Evolutionary conservation across 2,329 filamentous ascomycete species (phyloP).

Genomic region (Ophiostoma sp.): DNA sequence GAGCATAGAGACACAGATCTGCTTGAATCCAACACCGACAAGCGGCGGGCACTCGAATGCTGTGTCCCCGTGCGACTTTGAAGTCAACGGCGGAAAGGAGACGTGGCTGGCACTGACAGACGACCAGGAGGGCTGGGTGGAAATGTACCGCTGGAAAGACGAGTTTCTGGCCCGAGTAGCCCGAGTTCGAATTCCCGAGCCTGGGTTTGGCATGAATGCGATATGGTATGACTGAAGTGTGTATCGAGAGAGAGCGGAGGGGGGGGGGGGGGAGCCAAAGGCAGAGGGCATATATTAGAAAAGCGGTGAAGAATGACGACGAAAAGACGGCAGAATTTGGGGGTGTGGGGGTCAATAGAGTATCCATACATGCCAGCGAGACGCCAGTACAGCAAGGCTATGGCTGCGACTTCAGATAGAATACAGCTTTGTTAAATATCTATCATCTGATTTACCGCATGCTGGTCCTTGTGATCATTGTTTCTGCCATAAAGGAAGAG

Average conservation of each 20-base stretch:
- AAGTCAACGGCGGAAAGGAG: slow-evolving; percentile 52
- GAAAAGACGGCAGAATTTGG: slow-evolving; percentile 16
- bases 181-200: slow-evolving; percentile 69
- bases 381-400: not conserved
- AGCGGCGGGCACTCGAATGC: slow-evolving; percentile 86
- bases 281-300: not conserved
- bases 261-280: no score
- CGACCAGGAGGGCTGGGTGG: slow-evolving; percentile 79
- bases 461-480: no score
- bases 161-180: slow-evolving; percentile 76
- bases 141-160: slow-evolving; percentile 81
- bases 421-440: not conserved
- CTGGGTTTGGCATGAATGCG: slow-evolving; percentile 95
- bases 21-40: slow-evolving; percentile 76
- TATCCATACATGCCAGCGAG: not conserved
- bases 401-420: not conserved
- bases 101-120: slow-evolving; percentile 79
- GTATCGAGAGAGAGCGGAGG: not conserved
- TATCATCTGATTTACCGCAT: no score
- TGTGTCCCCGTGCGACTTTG: slow-evolving; percentile 76
- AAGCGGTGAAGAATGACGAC: slow-evolving; percentile 18
- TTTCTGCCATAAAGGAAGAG: no score
- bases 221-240: slow-evolving; percentile 70
- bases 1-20: slow-evolving; percentile 70
- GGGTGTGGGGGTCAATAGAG: not conserved